Evolutionary conservation across 345 rosid genomes (phyloP).

Genomic region (Ceriops zippeliana): DNA sequence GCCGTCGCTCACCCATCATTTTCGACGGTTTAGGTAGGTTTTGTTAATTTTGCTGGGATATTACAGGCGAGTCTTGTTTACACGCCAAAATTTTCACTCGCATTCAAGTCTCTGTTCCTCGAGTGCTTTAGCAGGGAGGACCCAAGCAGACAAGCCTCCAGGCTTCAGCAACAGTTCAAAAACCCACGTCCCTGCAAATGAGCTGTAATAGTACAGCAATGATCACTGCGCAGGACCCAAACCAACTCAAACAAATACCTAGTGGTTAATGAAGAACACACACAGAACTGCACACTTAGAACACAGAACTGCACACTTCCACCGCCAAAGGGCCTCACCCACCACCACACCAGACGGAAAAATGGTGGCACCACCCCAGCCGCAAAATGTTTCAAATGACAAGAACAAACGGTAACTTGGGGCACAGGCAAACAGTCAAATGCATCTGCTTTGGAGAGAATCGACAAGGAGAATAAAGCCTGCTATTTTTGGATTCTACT

Average conservation of each 20-base stretch:
- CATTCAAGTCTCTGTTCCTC: no score
- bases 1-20: no score
- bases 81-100: no score
- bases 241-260: conserved; percentile 8
- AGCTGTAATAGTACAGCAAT: conserved; percentile 7
- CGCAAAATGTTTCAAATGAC: no score
- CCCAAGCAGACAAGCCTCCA: conserved; percentile 6
- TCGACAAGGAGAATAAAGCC: conserved; percentile 25
- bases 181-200: conserved; percentile 13
- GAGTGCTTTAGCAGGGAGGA: no score
- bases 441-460: conserved; percentile 6
- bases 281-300: not conserved
- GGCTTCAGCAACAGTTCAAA: conserved; percentile 18
- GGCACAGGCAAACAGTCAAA: not conserved
- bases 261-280: not conserved
- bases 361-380: no score
- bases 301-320: no score
- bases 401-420: not conserved
- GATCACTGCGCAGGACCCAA: not conserved
- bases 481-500: conserved; percentile 22
- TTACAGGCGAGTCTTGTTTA: no score
- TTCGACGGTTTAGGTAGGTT: no score
- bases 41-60: no score
- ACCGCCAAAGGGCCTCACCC: no score
- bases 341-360: no score